Percentiles rank a stretch among this genome's conserved stretches.
These are phyloP conservation scores for Papiliotrema fonsecae DNA, from an alignment of 1,284 basidiomycete genomes.

Conservation along the genomic window DNA sequence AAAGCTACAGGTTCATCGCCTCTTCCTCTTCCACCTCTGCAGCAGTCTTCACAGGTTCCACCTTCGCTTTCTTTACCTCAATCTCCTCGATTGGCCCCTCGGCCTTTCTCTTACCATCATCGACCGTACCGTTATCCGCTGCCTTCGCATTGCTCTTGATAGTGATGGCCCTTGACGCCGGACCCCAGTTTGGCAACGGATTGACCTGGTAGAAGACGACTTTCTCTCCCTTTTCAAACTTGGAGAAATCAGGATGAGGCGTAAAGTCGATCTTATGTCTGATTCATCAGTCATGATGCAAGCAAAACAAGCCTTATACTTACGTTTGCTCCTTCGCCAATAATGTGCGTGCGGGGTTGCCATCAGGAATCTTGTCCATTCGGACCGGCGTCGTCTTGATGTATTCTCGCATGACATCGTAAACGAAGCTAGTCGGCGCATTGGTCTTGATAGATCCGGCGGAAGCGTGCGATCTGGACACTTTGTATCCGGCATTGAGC, in stretches of 20 bases:
- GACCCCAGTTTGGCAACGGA: slow-evolving; percentile 88
- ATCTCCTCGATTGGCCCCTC: neutral
- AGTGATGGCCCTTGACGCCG: slow-evolving; percentile 47
- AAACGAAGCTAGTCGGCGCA: slow-evolving; percentile 66
- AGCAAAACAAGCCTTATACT: slow-evolving; percentile 22
- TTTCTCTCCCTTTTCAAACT: slow-evolving; percentile 52
- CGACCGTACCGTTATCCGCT: neutral
- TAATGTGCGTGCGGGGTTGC: slow-evolving; percentile 62
- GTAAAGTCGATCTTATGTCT: slow-evolving; percentile 69
- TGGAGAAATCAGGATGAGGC: slow-evolving; percentile 62
- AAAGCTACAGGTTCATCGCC: slow-evolving; percentile 9
- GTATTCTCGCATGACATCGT: slow-evolving; percentile 80
- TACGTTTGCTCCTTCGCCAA: slow-evolving; percentile 65
- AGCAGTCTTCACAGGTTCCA: neutral
- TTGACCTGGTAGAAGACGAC: slow-evolving; percentile 88
- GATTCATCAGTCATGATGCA: slow-evolving; percentile 4
- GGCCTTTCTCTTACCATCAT: slow-evolving; percentile 8
- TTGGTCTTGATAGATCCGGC: slow-evolving; percentile 88
- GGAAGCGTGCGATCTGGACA: slow-evolving; percentile 85
- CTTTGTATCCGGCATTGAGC: slow-evolving; percentile 73
- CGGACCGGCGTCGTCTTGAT: slow-evolving; percentile 71
- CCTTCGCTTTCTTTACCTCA: slow-evolving; percentile 4
- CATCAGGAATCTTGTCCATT: slow-evolving; percentile 68
- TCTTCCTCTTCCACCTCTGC: neutral
- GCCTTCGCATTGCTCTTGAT: slow-evolving; percentile 8